Percentiles rank a stretch among this genome's conserved stretches.
Evolutionary conservation across 352 stramenopile genomes (phyloP).

Genomic region (Phytophthora europaea): DNA sequence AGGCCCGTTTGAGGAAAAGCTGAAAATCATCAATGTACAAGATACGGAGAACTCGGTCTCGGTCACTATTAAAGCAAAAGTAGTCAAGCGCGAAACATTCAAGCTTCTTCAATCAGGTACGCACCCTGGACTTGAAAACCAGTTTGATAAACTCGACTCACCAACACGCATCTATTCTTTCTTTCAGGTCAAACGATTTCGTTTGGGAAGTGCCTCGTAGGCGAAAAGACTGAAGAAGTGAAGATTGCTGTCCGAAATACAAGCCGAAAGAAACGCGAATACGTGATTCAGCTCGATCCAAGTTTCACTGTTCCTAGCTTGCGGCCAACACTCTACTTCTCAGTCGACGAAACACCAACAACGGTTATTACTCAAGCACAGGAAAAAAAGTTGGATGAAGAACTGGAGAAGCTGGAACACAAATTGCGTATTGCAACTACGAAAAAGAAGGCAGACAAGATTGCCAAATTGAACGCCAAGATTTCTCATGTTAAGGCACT

Average conservation of each 20-base stretch:
- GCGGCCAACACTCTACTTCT: slow-evolving; percentile 86
- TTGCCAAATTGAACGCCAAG: slow-evolving; percentile 85
- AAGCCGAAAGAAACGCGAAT: slow-evolving; percentile 89
- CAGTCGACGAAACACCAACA: slow-evolving; percentile 83
- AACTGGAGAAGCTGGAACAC: slow-evolving; percentile 91
- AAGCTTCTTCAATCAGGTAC: slow-evolving; percentile 90
- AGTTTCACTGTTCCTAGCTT: slow-evolving; percentile 72
- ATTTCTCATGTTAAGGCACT: slow-evolving; percentile 85
- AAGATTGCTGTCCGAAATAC: slow-evolving; percentile 91
- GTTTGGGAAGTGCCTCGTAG: slow-evolving; percentile 86
- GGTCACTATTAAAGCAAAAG: slow-evolving; percentile 91
- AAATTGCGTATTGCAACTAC: slow-evolving; percentile 90
- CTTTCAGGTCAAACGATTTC: slow-evolving; percentile 79
- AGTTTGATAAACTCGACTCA: background rate
- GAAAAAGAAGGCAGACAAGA: slow-evolving; percentile 93
- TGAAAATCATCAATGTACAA: slow-evolving; percentile 93
- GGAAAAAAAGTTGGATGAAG: slow-evolving; percentile 92
- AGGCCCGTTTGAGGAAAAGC: slow-evolving; percentile 90
- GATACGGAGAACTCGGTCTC: slow-evolving; percentile 89
- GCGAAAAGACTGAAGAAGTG: slow-evolving; percentile 85
- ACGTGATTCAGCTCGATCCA: slow-evolving; percentile 88
- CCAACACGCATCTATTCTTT: slow-evolving; percentile 10
- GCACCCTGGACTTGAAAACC: background rate
- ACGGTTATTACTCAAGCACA: slow-evolving; percentile 90
- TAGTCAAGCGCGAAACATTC: slow-evolving; percentile 92